Evolutionary conservation across 768 basidiomycete genomes (phyloP).

Genomic region (Crassisporium funariophilum): DNA sequence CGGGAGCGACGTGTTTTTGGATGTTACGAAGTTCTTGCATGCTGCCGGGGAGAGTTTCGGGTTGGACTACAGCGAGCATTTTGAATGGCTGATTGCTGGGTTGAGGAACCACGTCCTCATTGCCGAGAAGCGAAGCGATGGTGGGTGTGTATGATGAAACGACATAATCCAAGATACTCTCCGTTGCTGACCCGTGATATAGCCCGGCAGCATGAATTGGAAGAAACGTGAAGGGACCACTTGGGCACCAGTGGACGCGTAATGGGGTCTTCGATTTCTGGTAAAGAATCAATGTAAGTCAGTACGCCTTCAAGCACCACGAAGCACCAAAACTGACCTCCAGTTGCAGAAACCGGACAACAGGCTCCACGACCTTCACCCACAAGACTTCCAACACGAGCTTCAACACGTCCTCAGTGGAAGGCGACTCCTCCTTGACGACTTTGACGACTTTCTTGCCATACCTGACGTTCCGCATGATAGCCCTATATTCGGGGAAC

Average conservation of each 20-base stretch:
- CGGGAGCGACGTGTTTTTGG: neutral
- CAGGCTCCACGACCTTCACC: slow-evolving; percentile 5
- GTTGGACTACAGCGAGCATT: neutral
- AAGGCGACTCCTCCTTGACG: too few species aligned
- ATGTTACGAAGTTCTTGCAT: neutral
- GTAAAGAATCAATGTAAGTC: neutral
- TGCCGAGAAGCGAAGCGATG: too few species aligned
- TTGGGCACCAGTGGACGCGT: slow-evolving; percentile 31
- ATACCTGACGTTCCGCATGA: too few species aligned
- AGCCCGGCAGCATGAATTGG: slow-evolving; percentile 34
- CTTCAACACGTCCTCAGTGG: slow-evolving; percentile 5
- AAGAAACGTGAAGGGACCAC: slow-evolving; percentile 27
- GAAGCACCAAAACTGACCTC: slow-evolving; percentile 7
- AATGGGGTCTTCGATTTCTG: slow-evolving; percentile 4
- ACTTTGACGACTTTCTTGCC: too few species aligned
- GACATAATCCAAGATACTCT: slow-evolving; percentile 11
- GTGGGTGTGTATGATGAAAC: slow-evolving; percentile 22
- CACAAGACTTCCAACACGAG: slow-evolving; percentile 3
- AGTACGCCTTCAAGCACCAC: too few species aligned
- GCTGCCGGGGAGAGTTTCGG: neutral
- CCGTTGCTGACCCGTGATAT: slow-evolving; percentile 18
- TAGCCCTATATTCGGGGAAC: too few species aligned
- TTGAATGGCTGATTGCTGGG: too few species aligned
- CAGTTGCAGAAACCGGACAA: slow-evolving; percentile 4
- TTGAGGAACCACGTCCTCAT: too few species aligned